Evolutionary conservation across 1,284 basidiomycete genomes (phyloP), one percentile per base, ranked within the genome.

Genomic region (Apiotrichum siamense): DNA sequence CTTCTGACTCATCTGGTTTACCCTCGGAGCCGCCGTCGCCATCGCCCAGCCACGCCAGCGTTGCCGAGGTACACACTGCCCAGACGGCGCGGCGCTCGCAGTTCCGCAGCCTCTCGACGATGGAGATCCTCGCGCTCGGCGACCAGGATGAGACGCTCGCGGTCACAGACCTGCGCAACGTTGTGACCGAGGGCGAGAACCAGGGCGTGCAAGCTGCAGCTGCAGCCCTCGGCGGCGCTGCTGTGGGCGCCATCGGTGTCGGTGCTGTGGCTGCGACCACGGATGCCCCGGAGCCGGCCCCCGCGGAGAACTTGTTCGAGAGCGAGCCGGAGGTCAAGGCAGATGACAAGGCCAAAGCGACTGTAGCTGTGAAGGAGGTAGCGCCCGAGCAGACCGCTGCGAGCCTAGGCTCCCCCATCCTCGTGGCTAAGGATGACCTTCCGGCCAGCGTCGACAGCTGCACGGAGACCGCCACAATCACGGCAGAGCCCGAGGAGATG

Each of bases 61-160:
- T 15, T 3, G 44, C 44, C n/a, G 44, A 35, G 17, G 44, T 45
- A 3, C 44, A 36, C 32, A 45, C 32, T 7, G 44, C 44, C 7
- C 44, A 45, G 44, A 45, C 44, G 12, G 44, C 44, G 7, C 32
- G 44, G 11, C 44, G 44, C 32, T 45, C 44, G 4, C 11, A 35
- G 23, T 35, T 35, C 33, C 44, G 44, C 32, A 35, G 32, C 13
- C n/a, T 45, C 15, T 35, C 23, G 15, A 25, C 44, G 12, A 43
- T 17, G 5, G 41, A 43, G 27, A 32, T 43, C 4, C 41, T 43
- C 3, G 17, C 41, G 5, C 18, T 43, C 29, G 17, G n/a, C 41
- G 27, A 43, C 13, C 15, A 43, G 15, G 25, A 27, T 15, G 20
- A 21, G 27, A 21, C 20, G 7, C 41, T 43, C 18, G n/a, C n/a